Base-by-base conservation (phyloP, 306 rosid species). In the Oemleria cerasiformis region DNA sequence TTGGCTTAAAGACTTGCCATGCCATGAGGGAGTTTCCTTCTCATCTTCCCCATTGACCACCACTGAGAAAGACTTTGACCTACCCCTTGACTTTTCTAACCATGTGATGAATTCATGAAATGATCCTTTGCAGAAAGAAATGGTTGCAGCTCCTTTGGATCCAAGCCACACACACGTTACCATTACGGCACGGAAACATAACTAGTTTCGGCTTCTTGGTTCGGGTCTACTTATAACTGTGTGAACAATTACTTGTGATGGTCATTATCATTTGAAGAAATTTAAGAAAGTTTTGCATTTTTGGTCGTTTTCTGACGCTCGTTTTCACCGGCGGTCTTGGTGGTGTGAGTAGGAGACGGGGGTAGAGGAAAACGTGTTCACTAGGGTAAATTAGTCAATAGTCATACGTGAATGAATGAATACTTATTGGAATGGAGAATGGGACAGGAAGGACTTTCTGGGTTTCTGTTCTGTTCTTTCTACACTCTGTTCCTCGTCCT, bases 1-100 rank as follows among this genome's bases (percentile, higher is more conserved):
- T 17, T 38, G 21, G 42, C 61, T 13, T 17, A 12, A 54, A 16
- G 9, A 49, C 55, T 5, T 16, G n/a, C 47, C 41, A 25, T 30
- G 16, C 15, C 38, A 25, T 64, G 23, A 57, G 73, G 23, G 20
- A 67, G 50, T 67, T 76, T 69, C 70, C 71, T 25, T 49, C 48
- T 44, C 64, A 67, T 65, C 54, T 63, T 66, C 77, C 50, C 55
- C 43, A 66, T 65, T 59, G 80, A 70, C 69, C 48, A 51, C 58
- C 66, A 58, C 23, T 34, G 10, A 50, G 25, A 63, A 56, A 42
- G 83, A 75, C 86, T 56, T 42, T 30, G 36, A 30, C 36, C 36
- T 61, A 74, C 69, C 23, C 39, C 16, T 66, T 61, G 71, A 68
- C 70, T 49, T 34, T 50, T 78, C 73, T 72, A 75, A 58, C 38